These are phyloP conservation scores for Telopea speciosissima DNA, from an alignment of 177 flowering plant species.

Conservation along the genomic window DNA sequence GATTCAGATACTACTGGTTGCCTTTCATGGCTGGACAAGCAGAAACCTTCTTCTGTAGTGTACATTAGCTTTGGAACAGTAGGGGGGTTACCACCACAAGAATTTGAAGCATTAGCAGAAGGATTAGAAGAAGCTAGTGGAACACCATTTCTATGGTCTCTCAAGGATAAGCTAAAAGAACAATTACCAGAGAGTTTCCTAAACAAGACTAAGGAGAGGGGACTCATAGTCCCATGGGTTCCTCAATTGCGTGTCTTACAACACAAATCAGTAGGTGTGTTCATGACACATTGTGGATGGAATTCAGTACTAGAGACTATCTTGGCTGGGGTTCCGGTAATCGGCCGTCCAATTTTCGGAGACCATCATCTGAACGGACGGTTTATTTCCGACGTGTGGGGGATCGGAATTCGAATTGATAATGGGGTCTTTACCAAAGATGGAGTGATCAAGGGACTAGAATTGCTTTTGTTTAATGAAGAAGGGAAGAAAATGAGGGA, in stretches of 20 bases:
- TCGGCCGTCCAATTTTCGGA: not conserved
- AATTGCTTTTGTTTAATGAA: not conserved
- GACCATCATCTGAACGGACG: not conserved
- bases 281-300: not conserved
- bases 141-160: not conserved
- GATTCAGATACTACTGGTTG: constrained; percentile 10
- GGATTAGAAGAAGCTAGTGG: not conserved
- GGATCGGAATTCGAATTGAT: not conserved
- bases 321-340: not conserved
- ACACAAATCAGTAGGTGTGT: not conserved
- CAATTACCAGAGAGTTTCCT: not conserved
- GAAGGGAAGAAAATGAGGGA: not conserved
- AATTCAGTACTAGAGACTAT: not conserved
- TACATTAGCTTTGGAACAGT: constrained; percentile 5
- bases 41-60: not conserved
- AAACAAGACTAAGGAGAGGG: not conserved
- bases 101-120: constrained; percentile 2
- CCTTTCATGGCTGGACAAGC: constrained; percentile 16
- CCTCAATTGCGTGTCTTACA: not conserved
- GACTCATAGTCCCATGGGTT: constrained; percentile 1
- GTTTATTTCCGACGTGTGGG: not conserved
- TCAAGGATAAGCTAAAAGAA: not conserved
- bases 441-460: not conserved
- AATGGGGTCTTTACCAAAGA: not conserved
- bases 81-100: not conserved